Base-by-base conservation (phyloP, 2,329 filamentous ascomycete species). In the Knufia fluminis region DNA sequence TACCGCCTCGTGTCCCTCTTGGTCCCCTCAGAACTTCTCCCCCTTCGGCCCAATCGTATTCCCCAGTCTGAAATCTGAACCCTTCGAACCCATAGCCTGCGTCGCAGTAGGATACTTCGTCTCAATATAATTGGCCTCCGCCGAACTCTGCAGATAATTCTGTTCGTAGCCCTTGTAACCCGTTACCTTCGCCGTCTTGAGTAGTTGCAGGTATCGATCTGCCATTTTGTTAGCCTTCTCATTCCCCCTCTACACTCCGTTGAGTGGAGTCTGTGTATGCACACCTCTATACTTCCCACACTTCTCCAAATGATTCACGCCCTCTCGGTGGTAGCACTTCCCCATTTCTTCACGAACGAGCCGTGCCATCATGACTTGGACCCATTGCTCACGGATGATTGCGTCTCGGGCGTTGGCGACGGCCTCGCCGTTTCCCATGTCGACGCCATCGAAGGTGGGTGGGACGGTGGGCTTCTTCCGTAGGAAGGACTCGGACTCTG, bases 251-350 rank as follows among this genome's bases (percentile, higher is more conserved):
- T 4, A 23, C 26, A 20, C 41, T 17, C n/a, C 9, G 4, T n/a
- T 44, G 32, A 12, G 26, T 28, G 12, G 26, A 28, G 12, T 12
- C 6, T 12, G 12, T n/a, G n/a, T n/a, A n/a, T n/a, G 48, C 75
- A 63, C 65, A 83, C 80, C 80, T 76, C 80, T 73, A 68, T 83
- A 67, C 62, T 74, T 71, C 58, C 78, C 79, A 62, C 80, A 83
- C 67, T 82, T 83, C 73, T 83, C 79, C 60, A 83, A 64, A 65
- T 83, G 80, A 62, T 83, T 83, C 48, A 82, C 78, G 7, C 80
- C 80, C 67, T 83, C 79, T 20, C 57, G 54, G 57, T 71, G 68
- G 67, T 83, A 83, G 68, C 80, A 83, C 69, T 81, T 82, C 58
- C 77, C 76, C 74, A 83, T 71, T 68, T 83, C 80, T 64, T 83